phyloP scores from a whole-genome alignment of 2,329 filamentous ascomycete genomes.

The Colletotrichum simmondsii region DNA sequence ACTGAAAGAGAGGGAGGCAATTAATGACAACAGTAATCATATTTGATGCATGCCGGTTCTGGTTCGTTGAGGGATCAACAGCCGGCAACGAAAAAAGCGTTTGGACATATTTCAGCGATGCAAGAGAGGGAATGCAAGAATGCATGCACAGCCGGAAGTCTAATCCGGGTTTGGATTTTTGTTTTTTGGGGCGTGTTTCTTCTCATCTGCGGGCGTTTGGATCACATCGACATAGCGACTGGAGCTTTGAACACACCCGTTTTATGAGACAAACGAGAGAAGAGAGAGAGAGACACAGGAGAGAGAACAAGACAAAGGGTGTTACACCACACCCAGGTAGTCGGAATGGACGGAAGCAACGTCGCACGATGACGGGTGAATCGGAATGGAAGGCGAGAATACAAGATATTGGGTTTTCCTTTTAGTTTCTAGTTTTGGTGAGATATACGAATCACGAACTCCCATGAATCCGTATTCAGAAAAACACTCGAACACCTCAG shows the following conservation, averaged over 20 bases:
- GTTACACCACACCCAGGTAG: background rate
- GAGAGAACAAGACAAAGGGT: too few species aligned
- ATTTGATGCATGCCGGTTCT: background rate
- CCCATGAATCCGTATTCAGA: background rate
- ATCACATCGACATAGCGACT: background rate
- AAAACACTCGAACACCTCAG: background rate
- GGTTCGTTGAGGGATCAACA: background rate
- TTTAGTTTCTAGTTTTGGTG: background rate
- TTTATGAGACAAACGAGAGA: constrained; percentile 1
- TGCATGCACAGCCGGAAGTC: background rate
- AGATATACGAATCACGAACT: constrained; percentile 7
- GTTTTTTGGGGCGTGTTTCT: background rate
- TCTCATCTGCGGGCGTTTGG: constrained; percentile 14
- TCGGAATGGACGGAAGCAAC: background rate
- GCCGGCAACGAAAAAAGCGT: background rate
- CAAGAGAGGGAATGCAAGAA: background rate
- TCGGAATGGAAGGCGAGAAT: background rate
- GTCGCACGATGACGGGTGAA: background rate
- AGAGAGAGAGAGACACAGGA: too few species aligned
- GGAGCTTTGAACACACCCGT: background rate
- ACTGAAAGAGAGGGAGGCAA: background rate
- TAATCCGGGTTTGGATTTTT: background rate
- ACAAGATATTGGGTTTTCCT: background rate
- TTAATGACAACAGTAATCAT: background rate
- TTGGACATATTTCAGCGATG: background rate